These are phyloP conservation scores for Durio zibethinus DNA, from an alignment of 345 rosid species.

Conservation along the genomic window DNA sequence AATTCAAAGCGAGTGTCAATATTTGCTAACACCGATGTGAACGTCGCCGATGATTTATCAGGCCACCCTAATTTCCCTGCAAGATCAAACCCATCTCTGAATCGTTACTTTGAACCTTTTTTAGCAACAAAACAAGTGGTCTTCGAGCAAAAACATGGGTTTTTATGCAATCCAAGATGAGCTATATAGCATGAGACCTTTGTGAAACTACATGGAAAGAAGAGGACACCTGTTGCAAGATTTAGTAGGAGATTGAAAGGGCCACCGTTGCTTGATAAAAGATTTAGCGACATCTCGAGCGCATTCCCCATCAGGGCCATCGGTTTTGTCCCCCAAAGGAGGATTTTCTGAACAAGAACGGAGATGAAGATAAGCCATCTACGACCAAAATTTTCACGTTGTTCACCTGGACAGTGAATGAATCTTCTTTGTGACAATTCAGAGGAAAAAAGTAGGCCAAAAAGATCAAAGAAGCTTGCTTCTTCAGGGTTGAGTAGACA, in stretches of 20 bases:
- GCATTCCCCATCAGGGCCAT: slow-evolving; percentile 22
- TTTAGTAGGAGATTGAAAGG: slow-evolving; percentile 27
- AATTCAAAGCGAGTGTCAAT: slow-evolving; percentile 42
- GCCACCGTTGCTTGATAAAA: slow-evolving; percentile 45
- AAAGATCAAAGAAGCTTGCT: slow-evolving; percentile 37
- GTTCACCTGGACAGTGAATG: slow-evolving; percentile 23
- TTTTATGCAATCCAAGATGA: not conserved
- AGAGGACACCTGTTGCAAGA: slow-evolving; percentile 31
- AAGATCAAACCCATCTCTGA: not conserved
- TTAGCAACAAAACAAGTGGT: not conserved
- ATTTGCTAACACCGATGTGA: slow-evolving; percentile 35
- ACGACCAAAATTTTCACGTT: slow-evolving; percentile 23
- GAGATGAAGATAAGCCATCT: slow-evolving; percentile 58
- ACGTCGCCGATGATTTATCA: slow-evolving; percentile 32
- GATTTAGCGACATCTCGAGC: slow-evolving; percentile 39
- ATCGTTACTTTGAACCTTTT: not conserved
- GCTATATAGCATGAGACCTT: too few species aligned
- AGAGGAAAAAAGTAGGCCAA: slow-evolving; percentile 32
- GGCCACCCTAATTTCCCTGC: slow-evolving; percentile 47
- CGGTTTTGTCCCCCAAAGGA: slow-evolving; percentile 23
- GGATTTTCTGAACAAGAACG: slow-evolving; percentile 36
- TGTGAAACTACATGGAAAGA: not conserved
- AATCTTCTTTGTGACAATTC: slow-evolving; percentile 21
- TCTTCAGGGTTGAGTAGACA: slow-evolving; percentile 37
- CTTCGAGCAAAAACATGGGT: not conserved